Evolutionary conservation across 2,329 filamentous ascomycete genomes (phyloP).

Genomic region (Cladophialophora immunda): DNA sequence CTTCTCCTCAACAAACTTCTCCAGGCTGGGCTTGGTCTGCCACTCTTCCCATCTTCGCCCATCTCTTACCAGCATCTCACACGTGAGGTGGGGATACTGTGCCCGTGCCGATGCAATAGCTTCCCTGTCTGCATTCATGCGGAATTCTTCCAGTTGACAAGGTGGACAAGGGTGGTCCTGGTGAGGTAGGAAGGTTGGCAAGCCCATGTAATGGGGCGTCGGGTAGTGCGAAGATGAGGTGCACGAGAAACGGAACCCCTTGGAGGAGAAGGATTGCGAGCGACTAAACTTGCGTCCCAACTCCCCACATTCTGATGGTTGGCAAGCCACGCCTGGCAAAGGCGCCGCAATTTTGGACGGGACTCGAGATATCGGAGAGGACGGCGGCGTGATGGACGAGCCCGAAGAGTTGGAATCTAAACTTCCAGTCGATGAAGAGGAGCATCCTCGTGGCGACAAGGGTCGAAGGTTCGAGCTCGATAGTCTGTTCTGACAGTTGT

Average conservation of each 20-base stretch:
- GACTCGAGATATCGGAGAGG: slow-evolving; percentile 32
- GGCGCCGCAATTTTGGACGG: slow-evolving; percentile 30
- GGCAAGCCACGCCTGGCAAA: slow-evolving; percentile 36
- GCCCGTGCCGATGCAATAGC: slow-evolving; percentile 31
- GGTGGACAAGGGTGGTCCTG: slow-evolving; percentile 41
- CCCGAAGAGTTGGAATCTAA: slow-evolving; percentile 34
- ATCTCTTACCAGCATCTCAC: slow-evolving; percentile 39
- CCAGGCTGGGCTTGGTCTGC: slow-evolving; percentile 37
- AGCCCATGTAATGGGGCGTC: slow-evolving; percentile 37
- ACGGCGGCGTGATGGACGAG: slow-evolving; percentile 27
- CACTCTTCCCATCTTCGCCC: slow-evolving; percentile 38
- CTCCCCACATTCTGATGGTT: slow-evolving; percentile 35
- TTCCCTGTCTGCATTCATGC: slow-evolving; percentile 33
- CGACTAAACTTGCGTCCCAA: slow-evolving; percentile 29
- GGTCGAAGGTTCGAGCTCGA: slow-evolving; percentile 30
- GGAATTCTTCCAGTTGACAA: slow-evolving; percentile 38
- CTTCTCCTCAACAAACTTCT: slow-evolving; percentile 40
- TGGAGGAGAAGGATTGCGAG: slow-evolving; percentile 28
- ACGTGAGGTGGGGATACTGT: slow-evolving; percentile 38
- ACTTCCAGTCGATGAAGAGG: slow-evolving; percentile 36
- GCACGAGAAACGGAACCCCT: slow-evolving; percentile 40
- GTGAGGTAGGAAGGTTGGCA: slow-evolving; percentile 40
- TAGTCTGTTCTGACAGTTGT: slow-evolving; percentile 38
- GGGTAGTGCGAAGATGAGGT: slow-evolving; percentile 35
- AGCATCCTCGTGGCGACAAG: slow-evolving; percentile 26